Percentiles rank a stretch among this genome's conserved stretches.
phyloP scores from a whole-genome alignment of 352 stramenopile genomes.

The Globisporangium middletonii region DNA sequence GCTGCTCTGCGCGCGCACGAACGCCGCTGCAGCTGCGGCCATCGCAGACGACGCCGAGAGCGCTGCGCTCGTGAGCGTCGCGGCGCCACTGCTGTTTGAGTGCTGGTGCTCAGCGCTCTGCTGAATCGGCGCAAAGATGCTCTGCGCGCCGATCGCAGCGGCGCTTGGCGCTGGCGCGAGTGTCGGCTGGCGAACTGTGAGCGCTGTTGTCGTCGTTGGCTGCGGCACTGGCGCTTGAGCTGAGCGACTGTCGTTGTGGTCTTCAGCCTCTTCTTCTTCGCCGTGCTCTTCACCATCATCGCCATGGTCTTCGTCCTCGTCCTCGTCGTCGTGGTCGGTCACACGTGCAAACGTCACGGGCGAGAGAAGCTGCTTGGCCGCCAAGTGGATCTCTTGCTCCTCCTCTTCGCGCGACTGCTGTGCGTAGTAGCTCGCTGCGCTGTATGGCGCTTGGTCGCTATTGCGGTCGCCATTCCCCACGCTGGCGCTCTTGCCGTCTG shows the following conservation, averaged over 20 bases:
- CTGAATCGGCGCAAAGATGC: constrained; percentile 4
- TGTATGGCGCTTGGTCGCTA: background rate
- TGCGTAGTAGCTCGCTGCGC: background rate
- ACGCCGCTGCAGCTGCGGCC: constrained; percentile 2
- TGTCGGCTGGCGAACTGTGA: background rate
- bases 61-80: background rate
- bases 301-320: background rate
- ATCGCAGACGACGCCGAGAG: background rate
- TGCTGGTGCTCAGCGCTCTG: background rate
- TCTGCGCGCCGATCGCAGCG: background rate
- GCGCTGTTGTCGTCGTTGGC: no score
- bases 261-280: no score
- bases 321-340: constrained; percentile 9
- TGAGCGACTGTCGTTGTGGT: no score
- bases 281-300: no score
- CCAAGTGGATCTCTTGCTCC: constrained; percentile 17
- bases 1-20: constrained; percentile 1
- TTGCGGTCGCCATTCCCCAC: background rate
- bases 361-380: constrained; percentile 15
- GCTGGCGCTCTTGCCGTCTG: background rate
- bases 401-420: constrained; percentile 9
- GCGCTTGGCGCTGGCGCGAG: background rate
- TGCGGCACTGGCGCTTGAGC: no score
- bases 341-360: constrained; percentile 14
- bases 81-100: background rate